Evolutionary conservation across 805 yeast species (phyloP), one percentile per base, ranked within the genome.

Genomic region (Danielia oregonensis): DNA sequence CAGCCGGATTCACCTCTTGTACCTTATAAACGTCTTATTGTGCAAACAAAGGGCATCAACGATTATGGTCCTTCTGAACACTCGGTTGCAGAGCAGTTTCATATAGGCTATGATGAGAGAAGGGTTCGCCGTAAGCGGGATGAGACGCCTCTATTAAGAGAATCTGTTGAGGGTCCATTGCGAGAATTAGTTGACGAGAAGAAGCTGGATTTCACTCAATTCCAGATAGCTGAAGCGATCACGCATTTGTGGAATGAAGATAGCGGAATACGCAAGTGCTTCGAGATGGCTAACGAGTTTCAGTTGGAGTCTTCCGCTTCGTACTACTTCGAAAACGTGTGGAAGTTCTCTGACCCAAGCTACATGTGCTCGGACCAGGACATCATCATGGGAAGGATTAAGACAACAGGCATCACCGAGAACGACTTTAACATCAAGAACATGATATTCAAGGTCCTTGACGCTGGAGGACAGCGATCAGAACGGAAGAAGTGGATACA

Each of bases 381-480:
- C 59, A 88, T 93, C 36, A 64, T 93, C 45, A 82, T 76, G 49
- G 97, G 96, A 4, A 71, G 98, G 23, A 86, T 93, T 50, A 89
- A 91, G 61, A 91, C 98, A 10, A 89, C 97, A 0, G 98, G 98
- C 3, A 87, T 93, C 34, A 84, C 94, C 1, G 96, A 91, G 57
- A 83, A 93, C 5, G 74, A 70, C 35, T 89, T 93, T 62, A 69
- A 70, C 36, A 77, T 91, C 41, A 67, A 68, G 32, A 70, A 77
- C 3, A 72, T 78, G 30, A 76, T 70, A 44, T 81, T 89, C 55
- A 79, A 78, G 51, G 86, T 93, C 26, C 64, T 88, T 18, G 98
- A 93, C 68, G 97, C 96, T 4, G 98, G 98, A 34, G 98, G 98
- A 2, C 97, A 89, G 62, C 65, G 96, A 41, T 78, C 86, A 14